Evolutionary conservation across 306 rosid genomes (phyloP), one percentile per base, ranked within the genome.

Genomic region (Ormosia semicastrata): DNA sequence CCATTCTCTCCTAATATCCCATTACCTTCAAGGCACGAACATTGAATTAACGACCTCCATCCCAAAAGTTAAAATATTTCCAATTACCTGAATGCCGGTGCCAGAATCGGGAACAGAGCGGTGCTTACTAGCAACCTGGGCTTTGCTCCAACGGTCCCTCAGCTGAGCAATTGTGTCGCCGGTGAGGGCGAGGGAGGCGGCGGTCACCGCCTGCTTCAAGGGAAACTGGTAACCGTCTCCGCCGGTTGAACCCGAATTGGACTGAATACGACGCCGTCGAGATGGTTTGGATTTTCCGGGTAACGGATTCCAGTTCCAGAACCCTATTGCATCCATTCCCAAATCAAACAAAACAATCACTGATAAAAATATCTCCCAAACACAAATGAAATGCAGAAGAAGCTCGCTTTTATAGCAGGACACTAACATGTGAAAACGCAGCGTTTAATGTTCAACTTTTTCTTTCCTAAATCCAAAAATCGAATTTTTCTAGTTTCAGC

Each of bases 171-270:
- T 87, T 29, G 89, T 87, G 72, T 87, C 89, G 11, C 89, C 89
- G 36, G 87, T 50, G 69, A 87, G 85, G 11, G 87, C 71, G 3
- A 87, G 89, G 8, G 92, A 76, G 82, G 92, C 91, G 18, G 99
- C 99, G 6, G 91, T 91, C 69, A 54, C 68, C 49, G 97, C 95
- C 87, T 93, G 97, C 84, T 89, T 89, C 15, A 95, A 33, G 44
- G 99, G 99, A 73, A 95, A 90, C 64, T 52, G 84, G 71, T 50
- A 84, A 81, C 89, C 89, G 47, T 87, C 71, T 77, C 92, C 81
- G 66, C 81, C 84, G 33, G 89, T 81, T 0, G 94, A 79, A n/a
- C 73, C 84, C 7, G 98, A 86, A 9, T 88, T 78, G 57, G 86
- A 82, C 12, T 86, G 82, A 36, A 81, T 72, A 56, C 90, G 85